Percentiles rank a stretch among this genome's conserved stretches.
phyloP scores from a whole-genome alignment of 768 basidiomycete species.

The Amanita phalloides region DNA sequence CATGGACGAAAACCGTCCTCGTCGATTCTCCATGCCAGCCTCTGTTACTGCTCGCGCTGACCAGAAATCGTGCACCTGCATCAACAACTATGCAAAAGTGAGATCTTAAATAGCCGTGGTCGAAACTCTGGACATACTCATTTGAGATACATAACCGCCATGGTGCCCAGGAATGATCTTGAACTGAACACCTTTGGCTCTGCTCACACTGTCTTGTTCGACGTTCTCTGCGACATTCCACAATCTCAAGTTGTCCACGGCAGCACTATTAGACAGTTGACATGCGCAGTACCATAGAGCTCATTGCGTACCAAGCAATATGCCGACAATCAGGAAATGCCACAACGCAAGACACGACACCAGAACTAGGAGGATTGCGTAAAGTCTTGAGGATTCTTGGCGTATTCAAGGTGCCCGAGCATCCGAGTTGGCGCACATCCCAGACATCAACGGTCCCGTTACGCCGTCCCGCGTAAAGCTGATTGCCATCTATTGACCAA shows the following conservation, averaged over 20 bases:
- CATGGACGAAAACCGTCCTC: conserved; percentile 83
- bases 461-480: conserved; percentile 84
- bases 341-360: conserved; percentile 84
- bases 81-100: conserved; percentile 57
- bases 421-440: conserved; percentile 81
- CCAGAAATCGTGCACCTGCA: conserved; percentile 71
- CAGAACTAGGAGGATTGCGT: conserved; percentile 80
- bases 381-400: conserved; percentile 76
- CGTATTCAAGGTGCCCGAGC: conserved; percentile 46
- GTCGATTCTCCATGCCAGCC: conserved; percentile 93
- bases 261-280: conserved; percentile 45
- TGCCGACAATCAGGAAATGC: conserved; percentile 90
- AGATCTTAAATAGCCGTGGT: conserved; percentile 4
- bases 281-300: conserved; percentile 1
- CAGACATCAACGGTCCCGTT: conserved; percentile 89
- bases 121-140: conserved; percentile 40
- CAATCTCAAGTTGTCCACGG: conserved; percentile 83
- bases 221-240: conserved; percentile 85
- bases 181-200: conserved; percentile 67
- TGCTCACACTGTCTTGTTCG: conserved; percentile 53
- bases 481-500: conserved; percentile 83
- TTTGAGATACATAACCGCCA: conserved; percentile 86
- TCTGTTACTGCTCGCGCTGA: conserved; percentile 88
- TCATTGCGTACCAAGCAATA: conserved; percentile 66
- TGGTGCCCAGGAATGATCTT: conserved; percentile 96